Conservation (phyloP, 352 stramenopile genomes). For the Blastocystis sp. region DNA sequence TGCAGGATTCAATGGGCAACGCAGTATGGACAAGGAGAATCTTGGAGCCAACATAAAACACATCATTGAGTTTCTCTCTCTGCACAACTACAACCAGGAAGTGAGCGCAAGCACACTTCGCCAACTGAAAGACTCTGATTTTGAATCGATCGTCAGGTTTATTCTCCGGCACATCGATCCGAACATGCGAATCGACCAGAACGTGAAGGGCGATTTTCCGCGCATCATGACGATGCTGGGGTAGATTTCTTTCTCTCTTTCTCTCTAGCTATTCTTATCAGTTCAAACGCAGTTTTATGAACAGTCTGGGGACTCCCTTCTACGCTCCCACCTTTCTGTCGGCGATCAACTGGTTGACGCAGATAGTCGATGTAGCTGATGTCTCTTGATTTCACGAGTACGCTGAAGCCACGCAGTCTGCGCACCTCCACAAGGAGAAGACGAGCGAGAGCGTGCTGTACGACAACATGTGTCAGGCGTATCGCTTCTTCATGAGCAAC, state of each 20-base stretch:
- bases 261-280: neutral
- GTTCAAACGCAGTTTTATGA: conserved; percentile 44
- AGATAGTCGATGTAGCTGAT: neutral
- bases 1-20: neutral
- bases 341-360: conserved; percentile 51
- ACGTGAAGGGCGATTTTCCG: conserved; percentile 30
- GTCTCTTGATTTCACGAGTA: neutral
- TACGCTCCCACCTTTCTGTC: conserved; percentile 29
- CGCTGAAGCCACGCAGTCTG: neutral
- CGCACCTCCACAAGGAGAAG: neutral
- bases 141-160: conserved; percentile 56
- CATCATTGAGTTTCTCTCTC: conserved; percentile 46
- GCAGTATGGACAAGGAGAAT: conserved; percentile 24
- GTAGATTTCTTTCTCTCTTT: neutral
- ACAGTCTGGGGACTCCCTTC: conserved; percentile 25
- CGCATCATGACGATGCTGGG: conserved; percentile 56
- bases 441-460: conserved; percentile 12
- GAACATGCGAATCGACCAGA: conserved; percentile 25
- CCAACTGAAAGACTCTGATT: conserved; percentile 27
- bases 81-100: conserved; percentile 59
- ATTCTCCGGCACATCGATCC: conserved; percentile 42
- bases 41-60: conserved; percentile 18
- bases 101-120: neutral
- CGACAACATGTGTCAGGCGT: conserved; percentile 23
- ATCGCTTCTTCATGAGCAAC: conserved; percentile 56